Evolutionary conservation across 2,329 filamentous ascomycete species (phyloP).

Genomic region (Aulographum hederae): DNA sequence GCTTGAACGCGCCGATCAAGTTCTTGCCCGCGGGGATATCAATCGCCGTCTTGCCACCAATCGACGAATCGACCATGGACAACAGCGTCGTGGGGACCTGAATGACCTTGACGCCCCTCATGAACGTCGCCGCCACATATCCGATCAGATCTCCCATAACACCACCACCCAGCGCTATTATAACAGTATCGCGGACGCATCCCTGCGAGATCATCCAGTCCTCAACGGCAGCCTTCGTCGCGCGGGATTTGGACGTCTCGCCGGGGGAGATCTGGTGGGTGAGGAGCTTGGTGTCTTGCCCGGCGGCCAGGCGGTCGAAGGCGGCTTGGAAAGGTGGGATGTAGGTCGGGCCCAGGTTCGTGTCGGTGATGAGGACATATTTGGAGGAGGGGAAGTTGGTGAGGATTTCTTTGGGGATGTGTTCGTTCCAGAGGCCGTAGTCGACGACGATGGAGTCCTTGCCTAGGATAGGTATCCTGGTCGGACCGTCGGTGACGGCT

Average conservation of each 20-base stretch:
- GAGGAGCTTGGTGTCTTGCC: constrained; percentile 48
- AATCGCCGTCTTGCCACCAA: constrained; percentile 96
- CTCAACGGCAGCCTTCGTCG: constrained; percentile 89
- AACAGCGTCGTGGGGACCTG: constrained; percentile 91
- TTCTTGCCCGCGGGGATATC: constrained; percentile 95
- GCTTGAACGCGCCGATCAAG: constrained; percentile 89
- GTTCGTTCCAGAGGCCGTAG: constrained; percentile 73
- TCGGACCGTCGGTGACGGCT: constrained; percentile 17
- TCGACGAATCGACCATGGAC: constrained; percentile 96
- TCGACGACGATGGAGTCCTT: constrained; percentile 84
- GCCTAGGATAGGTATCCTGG: constrained; percentile 64
- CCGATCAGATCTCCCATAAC: constrained; percentile 98
- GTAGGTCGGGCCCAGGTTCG: constrained; percentile 70
- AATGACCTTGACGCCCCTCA: constrained; percentile 90
- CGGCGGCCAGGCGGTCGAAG: constrained; percentile 34
- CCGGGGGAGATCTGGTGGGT: constrained; percentile 84
- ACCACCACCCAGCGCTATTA: constrained; percentile 85
- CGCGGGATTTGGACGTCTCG: constrained; percentile 81
- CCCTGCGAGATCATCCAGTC: constrained; percentile 88
- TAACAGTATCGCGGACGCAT: constrained; percentile 88
- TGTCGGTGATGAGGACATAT: constrained; percentile 93
- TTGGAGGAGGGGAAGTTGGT: constrained; percentile 65
- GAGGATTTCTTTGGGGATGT: constrained; percentile 66
- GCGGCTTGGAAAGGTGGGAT: constrained; percentile 54
- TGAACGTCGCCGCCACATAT: constrained; percentile 94